These are phyloP conservation scores for Musa schizocarpa DNA, from an alignment of 176 grass and related monocot species.

Conservation along the genomic window DNA sequence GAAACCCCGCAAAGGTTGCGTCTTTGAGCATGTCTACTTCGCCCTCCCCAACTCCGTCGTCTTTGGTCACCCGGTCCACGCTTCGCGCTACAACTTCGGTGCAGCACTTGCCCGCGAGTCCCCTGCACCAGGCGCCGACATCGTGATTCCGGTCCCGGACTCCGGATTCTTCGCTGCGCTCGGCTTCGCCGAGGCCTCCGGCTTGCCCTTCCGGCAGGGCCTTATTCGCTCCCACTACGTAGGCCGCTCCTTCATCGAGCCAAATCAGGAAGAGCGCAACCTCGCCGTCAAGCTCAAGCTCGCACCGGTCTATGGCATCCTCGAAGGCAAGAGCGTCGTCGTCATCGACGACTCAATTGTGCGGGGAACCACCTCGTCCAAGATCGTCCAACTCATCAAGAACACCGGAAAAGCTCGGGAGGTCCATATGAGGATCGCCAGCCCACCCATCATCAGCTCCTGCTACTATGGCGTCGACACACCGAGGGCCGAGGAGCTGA, in stretches of 20 bases:
- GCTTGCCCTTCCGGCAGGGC: constrained; percentile 85
- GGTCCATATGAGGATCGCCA: constrained; percentile 89
- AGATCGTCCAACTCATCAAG: constrained; percentile 74
- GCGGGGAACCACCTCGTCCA: constrained; percentile 87
- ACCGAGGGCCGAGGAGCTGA: constrained; percentile 62
- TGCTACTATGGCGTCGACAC: constrained; percentile 96
- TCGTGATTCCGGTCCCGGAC: constrained; percentile 90
- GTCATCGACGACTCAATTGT: constrained; percentile 92
- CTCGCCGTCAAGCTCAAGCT: constrained; percentile 93
- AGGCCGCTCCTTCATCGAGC: constrained; percentile 90
- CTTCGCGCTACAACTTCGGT: constrained; percentile 62
- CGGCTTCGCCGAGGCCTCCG: constrained; percentile 53
- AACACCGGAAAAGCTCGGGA: constrained; percentile 69
- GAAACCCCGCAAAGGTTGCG: constrained; percentile 64
- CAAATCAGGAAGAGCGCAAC: constrained; percentile 67
- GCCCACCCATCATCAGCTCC: constrained; percentile 70
- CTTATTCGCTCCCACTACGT: constrained; percentile 88
- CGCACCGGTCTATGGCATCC: constrained; percentile 54
- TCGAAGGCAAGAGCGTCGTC: constrained; percentile 78
- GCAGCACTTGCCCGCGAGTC: constrained; percentile 79
- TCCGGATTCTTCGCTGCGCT: constrained; percentile 89
- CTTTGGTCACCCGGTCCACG: constrained; percentile 64
- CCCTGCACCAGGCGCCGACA: constrained; percentile 56
- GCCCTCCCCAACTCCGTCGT: constrained; percentile 71
- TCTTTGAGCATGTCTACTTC: constrained; percentile 98